phyloP scores from a whole-genome alignment of 1,139 yeast genomes.

The Yamadazyma atmosphaerica region DNA sequence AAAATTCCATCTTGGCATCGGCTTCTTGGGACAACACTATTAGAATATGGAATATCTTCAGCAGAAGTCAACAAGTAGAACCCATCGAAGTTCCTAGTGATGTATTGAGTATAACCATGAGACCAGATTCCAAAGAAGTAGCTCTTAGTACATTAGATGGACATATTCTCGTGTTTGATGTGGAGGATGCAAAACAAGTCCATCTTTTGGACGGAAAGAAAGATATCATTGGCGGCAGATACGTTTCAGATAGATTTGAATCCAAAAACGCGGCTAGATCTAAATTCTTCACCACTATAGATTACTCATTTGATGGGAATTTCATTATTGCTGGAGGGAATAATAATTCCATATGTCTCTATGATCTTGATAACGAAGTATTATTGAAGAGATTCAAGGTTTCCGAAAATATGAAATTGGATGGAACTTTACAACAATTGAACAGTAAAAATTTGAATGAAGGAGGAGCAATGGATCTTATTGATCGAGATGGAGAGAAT shows the following conservation, averaged over 20 bases:
- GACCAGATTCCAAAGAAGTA: conserved; percentile 90
- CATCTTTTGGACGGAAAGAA: conserved; percentile 84
- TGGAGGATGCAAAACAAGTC: conserved; percentile 76
- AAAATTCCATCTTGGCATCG: conserved; percentile 76
- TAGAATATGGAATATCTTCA: conserved; percentile 89
- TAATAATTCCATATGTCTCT: conserved; percentile 85
- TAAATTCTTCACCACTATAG: conserved; percentile 76
- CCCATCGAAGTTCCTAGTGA: conserved; percentile 86
- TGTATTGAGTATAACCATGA: conserved; percentile 78
- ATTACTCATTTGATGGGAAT: conserved; percentile 88
- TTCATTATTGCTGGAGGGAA: conserved; percentile 91
- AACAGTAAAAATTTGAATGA: conserved; percentile 85
- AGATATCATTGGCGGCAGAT: conserved; percentile 88
- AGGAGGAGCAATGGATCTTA: conserved; percentile 80
- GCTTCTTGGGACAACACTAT: conserved; percentile 98
- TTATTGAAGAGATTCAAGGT: conserved; percentile 77
- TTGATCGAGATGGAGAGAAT: conserved; percentile 83
- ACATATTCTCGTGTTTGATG: conserved; percentile 78
- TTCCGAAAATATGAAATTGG: conserved; percentile 84
- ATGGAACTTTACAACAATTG: conserved; percentile 80
- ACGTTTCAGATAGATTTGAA: conserved; percentile 76
- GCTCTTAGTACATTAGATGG: conserved; percentile 93
- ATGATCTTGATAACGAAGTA: conserved; percentile 87
- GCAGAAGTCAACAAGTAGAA: conserved; percentile 82
- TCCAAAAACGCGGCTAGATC: conserved; percentile 82